Evolutionary conservation across 2,329 filamentous ascomycete genomes (phyloP).

Genomic region (Achaetomium macrosporum): DNA sequence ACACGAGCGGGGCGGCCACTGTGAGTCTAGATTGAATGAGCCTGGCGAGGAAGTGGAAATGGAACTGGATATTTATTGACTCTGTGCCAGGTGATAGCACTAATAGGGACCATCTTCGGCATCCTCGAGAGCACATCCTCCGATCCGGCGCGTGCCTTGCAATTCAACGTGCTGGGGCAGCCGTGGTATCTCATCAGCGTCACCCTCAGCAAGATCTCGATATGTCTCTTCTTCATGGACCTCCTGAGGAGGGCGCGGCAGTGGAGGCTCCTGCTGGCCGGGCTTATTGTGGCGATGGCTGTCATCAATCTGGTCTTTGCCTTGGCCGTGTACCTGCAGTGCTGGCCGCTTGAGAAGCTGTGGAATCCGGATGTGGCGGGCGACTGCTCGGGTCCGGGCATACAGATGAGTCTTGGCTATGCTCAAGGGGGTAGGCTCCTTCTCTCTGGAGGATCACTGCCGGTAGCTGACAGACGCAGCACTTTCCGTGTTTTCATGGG

Average conservation of each 20-base stretch:
- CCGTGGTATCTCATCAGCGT: slow-evolving; percentile 34
- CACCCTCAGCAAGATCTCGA: slow-evolving; percentile 33
- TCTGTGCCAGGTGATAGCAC: slow-evolving; percentile 27
- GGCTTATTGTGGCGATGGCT: slow-evolving; percentile 30
- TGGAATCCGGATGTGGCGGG: slow-evolving; percentile 31
- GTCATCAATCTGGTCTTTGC: slow-evolving; percentile 30
- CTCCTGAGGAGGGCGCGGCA: slow-evolving; percentile 26
- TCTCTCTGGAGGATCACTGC: background rate
- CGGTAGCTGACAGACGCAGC: slow-evolving; percentile 19
- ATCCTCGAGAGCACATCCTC: slow-evolving; percentile 30
- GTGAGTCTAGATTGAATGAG: slow-evolving; percentile 20
- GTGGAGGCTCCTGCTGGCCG: slow-evolving; percentile 30
- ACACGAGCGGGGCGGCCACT: slow-evolving; percentile 30
- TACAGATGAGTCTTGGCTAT: slow-evolving; percentile 32
- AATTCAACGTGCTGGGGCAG: slow-evolving; percentile 33
- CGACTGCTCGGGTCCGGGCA: slow-evolving; percentile 30
- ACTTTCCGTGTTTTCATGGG: slow-evolving; percentile 33
- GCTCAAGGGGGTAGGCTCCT: slow-evolving; percentile 29
- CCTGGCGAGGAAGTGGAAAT: background rate
- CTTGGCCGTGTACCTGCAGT: slow-evolving; percentile 33
- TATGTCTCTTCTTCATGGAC: slow-evolving; percentile 33
- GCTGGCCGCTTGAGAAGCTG: slow-evolving; percentile 33
- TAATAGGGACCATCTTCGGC: slow-evolving; percentile 32
- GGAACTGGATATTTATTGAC: background rate
- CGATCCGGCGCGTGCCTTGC: slow-evolving; percentile 26